phyloP scores from a whole-genome alignment of 257 asterid genomes.

The Galeopsis tetrahit region DNA sequence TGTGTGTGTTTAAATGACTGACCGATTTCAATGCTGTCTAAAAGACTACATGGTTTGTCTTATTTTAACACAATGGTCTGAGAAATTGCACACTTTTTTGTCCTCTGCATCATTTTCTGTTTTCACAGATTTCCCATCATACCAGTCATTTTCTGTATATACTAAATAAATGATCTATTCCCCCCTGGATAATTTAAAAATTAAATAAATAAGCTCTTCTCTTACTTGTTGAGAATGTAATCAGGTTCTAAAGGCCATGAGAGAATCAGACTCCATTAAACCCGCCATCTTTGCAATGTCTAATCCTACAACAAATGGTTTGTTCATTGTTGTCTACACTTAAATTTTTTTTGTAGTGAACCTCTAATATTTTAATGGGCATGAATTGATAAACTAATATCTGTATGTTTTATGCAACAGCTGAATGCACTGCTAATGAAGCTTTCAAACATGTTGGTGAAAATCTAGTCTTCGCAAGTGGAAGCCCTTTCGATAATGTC shows the following conservation, averaged over 20 bases:
- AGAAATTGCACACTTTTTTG: slow-evolving; percentile 11
- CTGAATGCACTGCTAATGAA: slow-evolving; percentile 91
- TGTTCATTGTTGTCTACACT: slow-evolving; percentile 30
- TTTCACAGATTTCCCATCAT: slow-evolving; percentile 16
- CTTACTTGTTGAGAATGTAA: slow-evolving; percentile 39
- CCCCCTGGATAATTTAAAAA: neutral
- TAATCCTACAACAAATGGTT: slow-evolving; percentile 96
- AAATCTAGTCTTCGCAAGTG: slow-evolving; percentile 91
- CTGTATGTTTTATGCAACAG: slow-evolving; percentile 56
- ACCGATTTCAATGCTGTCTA: slow-evolving; percentile 19
- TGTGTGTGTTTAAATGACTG: slow-evolving; percentile 10
- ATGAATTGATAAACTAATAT: slow-evolving; percentile 30
- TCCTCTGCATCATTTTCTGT: slow-evolving; percentile 16
- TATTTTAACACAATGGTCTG: neutral
- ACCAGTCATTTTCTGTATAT: neutral
- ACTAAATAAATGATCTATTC: neutral
- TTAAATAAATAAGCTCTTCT: slow-evolving; percentile 12
- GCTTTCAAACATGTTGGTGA: slow-evolving; percentile 97
- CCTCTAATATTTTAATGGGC: slow-evolving; percentile 27
- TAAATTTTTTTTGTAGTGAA: slow-evolving; percentile 10
- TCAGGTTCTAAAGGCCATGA: slow-evolving; percentile 97
- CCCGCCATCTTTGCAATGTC: slow-evolving; percentile 99
- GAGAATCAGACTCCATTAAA: slow-evolving; percentile 75
- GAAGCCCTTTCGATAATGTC: slow-evolving; percentile 93
- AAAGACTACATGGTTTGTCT: slow-evolving; percentile 16